Evolutionary conservation across 2,329 filamentous ascomycete species (phyloP).

Genomic region (Rhinocladiella mackenziei): DNA sequence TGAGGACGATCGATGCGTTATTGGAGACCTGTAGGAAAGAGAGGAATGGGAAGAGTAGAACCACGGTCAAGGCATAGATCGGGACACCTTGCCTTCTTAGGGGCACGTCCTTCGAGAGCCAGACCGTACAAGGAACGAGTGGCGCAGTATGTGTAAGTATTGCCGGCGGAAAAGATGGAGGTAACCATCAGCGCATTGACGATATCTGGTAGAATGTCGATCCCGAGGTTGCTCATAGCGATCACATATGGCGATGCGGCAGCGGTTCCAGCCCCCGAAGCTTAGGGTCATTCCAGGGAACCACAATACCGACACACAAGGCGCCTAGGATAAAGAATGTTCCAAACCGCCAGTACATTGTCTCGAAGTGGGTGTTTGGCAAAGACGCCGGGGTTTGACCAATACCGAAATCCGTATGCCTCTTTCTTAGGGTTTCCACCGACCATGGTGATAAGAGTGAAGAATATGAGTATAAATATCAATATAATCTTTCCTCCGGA

Average conservation of each 20-base stretch:
- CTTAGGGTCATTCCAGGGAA: constrained; percentile 61
- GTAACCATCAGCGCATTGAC: constrained; percentile 67
- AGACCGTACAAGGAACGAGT: constrained; percentile 62
- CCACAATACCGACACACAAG: constrained; percentile 64
- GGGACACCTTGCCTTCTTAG: constrained; percentile 57
- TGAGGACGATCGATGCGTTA: constrained; percentile 55
- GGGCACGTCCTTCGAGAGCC: constrained; percentile 62
- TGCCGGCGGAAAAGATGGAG: constrained; percentile 62
- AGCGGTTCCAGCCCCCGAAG: constrained; percentile 53
- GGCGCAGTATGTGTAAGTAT: constrained; percentile 59
- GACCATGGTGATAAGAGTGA: constrained; percentile 75
- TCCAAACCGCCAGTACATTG: constrained; percentile 71
- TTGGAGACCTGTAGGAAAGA: constrained; percentile 52
- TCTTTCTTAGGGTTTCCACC: constrained; percentile 70
- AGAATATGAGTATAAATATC: constrained; percentile 46
- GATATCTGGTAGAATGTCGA: constrained; percentile 59
- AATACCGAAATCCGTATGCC: constrained; percentile 66
- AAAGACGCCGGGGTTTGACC: constrained; percentile 59
- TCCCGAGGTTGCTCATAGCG: constrained; percentile 61
- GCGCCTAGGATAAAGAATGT: constrained; percentile 69
- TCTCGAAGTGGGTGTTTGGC: constrained; percentile 64
- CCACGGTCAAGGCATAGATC: constrained; percentile 62
- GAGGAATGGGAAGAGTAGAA: constrained; percentile 59
- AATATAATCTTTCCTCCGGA: constrained; percentile 57
- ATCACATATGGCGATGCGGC: constrained; percentile 64